A percentile compares a stretch with the other conserved stretches of the same genome.
Conservation (phyloP, 208 protist species). For the Strigomonas oncopelti region DNA sequence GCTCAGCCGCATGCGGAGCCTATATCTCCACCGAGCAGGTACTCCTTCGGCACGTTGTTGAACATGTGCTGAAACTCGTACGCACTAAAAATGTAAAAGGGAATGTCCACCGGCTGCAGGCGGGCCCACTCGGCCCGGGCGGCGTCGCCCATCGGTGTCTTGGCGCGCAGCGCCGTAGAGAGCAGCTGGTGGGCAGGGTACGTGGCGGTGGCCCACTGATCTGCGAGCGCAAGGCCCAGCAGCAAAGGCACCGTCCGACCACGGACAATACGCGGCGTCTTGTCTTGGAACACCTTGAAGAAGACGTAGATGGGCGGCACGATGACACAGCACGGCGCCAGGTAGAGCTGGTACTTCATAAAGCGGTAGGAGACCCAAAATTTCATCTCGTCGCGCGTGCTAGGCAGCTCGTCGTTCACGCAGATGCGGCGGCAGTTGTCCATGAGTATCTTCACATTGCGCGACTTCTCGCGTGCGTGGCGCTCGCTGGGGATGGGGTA, state of each 20-base stretch:
- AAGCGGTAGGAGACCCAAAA: constrained; percentile 88
- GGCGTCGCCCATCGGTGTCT: constrained; percentile 88
- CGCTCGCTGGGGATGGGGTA: constrained; percentile 80
- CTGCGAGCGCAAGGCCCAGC: constrained; percentile 56
- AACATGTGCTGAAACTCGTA: constrained; percentile 86
- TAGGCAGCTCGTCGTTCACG: constrained; percentile 77
- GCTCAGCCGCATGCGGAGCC: constrained; percentile 55
- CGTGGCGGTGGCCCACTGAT: constrained; percentile 80
- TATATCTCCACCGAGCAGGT: constrained; percentile 77
- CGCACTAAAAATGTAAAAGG: constrained; percentile 71
- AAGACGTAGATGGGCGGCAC: constrained; percentile 84
- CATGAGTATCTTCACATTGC: constrained; percentile 89
- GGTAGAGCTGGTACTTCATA: constrained; percentile 85
- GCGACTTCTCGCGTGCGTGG: constrained; percentile 70
- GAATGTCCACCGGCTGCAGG: constrained; percentile 81
- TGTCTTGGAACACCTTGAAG: constrained; percentile 75
- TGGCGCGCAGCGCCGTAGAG: constrained; percentile 67
- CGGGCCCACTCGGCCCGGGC: constrained; percentile 86
- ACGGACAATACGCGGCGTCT: constrained; percentile 48
- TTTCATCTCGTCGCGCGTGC: constrained; percentile 77
- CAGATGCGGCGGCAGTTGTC: constrained; percentile 86
- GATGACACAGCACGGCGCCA: constrained; percentile 71
- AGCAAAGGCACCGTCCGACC: constrained; percentile 73
- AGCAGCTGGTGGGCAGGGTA: constrained; percentile 84
- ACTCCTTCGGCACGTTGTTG: constrained; percentile 58